These are phyloP conservation scores for Ceratocystis variospora DNA, from an alignment of 2,329 filamentous ascomycete genomes.

Conservation along the genomic window DNA sequence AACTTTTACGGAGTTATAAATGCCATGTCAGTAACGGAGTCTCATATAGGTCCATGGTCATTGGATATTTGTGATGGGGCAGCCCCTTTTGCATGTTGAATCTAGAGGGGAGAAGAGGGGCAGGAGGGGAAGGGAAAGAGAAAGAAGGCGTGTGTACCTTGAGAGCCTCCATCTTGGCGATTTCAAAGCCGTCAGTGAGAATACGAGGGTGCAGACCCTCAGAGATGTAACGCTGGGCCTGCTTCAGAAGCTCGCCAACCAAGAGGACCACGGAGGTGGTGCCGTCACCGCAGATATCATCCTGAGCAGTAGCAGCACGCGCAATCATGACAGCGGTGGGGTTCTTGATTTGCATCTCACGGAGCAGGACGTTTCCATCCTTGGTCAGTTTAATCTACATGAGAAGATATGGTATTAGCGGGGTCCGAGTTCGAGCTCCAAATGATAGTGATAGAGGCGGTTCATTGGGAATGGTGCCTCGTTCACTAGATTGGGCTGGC, in stretches of 20 bases:
- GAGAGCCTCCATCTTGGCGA: conserved; percentile 83
- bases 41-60: neutral
- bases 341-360: conserved; percentile 91
- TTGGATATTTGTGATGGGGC: conserved; percentile 11
- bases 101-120: too few species aligned
- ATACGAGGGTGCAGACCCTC: conserved; percentile 95
- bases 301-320: conserved; percentile 83
- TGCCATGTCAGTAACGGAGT: conserved; percentile 16
- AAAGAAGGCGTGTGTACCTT: conserved; percentile 43
- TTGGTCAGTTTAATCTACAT: conserved; percentile 92
- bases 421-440: conserved; percentile 22
- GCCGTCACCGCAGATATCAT: conserved; percentile 95
- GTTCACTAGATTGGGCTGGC: neutral
- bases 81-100: too few species aligned
- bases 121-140: too few species aligned
- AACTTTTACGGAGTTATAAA: conserved; percentile 43
- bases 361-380: conserved; percentile 77
- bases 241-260: conserved; percentile 93
- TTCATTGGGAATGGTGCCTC: neutral
- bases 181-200: conserved; percentile 94
- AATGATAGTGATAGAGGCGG: neutral
- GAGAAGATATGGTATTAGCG: conserved; percentile 2
- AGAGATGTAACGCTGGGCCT: conserved; percentile 88
- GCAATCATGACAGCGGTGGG: conserved; percentile 82
- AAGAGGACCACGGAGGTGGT: conserved; percentile 92